Base-by-base conservation (phyloP, 805 yeast genomes). In the Wickerhamomyces tratensis region DNA sequence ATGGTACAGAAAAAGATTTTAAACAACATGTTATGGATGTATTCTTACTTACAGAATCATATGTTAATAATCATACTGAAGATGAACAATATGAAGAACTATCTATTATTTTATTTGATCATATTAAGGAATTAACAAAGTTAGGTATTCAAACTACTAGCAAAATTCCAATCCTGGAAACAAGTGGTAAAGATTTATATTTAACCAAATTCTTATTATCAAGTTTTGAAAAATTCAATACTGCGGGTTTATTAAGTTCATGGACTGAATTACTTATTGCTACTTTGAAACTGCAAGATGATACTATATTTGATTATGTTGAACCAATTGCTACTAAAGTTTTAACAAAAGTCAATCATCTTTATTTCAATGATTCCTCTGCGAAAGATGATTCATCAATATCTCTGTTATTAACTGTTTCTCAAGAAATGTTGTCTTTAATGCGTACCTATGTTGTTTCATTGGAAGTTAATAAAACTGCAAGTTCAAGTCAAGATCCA, bases 371-470 rank as follows among this genome's bases (percentile, higher is more conserved):
- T 11, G 46, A 49, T 12, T 40, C 42, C 0, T 41, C 39, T 2
- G 46, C 53, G n/a, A 57, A 54, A 7, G 68, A 74, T 6, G 77
- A 73, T 10, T 54, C 67, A 58, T 49, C 77, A 33, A 59, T 76
- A 47, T 54, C 75, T 40, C 56, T 71, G 38, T 58, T 70, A 39
- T 61, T 72, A 38, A 61, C 71, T 12, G 89, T 91, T 0, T 54
- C 86, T 25, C 89, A 86, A 52, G 82, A 79, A 41, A 59, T 87
- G 10, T 56, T 87, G 34, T 68, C 72, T 2, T 63, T 52, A 27
- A 47, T 49, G 41, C 48, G 66, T 44, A 51, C 64, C 46, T 49
- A 65, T 57, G 52, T 63, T 43, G 54, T 69, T n/a, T 86, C 86
- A 0, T 53, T 83, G 33, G 87, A 83, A 49, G 48, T 45, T 36